These are phyloP conservation scores for Aureobasidium sp. DNA, from an alignment of 2,329 filamentous ascomycete species.

Conservation along the genomic window DNA sequence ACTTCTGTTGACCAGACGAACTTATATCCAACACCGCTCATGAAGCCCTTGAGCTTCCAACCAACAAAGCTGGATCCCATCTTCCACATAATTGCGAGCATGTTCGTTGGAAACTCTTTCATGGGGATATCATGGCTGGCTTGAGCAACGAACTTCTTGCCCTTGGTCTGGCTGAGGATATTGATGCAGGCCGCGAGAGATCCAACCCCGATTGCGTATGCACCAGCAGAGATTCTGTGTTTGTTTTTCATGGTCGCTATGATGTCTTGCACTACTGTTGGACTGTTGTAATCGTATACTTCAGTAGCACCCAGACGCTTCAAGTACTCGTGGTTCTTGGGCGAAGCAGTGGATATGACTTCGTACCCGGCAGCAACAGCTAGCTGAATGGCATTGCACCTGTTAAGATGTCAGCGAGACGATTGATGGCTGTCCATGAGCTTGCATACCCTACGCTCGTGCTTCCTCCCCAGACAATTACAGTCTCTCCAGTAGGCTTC, in stretches of 20 bases:
- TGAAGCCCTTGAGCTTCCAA: neutral
- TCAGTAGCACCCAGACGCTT: slow-evolving; percentile 39
- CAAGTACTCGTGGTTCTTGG: slow-evolving; percentile 39
- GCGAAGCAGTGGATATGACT: slow-evolving; percentile 39
- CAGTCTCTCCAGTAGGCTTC: neutral
- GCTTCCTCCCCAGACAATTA: slow-evolving; percentile 47
- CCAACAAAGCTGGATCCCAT: neutral
- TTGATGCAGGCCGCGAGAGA: neutral
- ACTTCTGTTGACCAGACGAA: slow-evolving; percentile 3
- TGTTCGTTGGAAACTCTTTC: neutral
- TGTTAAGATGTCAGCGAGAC: neutral
- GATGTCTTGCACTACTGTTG: slow-evolving; percentile 28
- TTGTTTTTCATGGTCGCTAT: slow-evolving; percentile 16
- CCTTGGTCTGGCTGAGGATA: slow-evolving; percentile 1
- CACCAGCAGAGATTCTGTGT: neutral
- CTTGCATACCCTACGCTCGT: slow-evolving; percentile 34
- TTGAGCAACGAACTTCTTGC: slow-evolving; percentile 12
- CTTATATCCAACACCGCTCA: neutral
- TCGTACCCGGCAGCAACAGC: slow-evolving; percentile 39
- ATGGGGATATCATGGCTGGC: slow-evolving; percentile 4
- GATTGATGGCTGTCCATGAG: neutral
- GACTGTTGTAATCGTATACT: slow-evolving; percentile 41
- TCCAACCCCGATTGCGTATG: slow-evolving; percentile 5
- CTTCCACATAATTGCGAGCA: neutral
- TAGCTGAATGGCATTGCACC: slow-evolving; percentile 41